Evolutionary conservation across 2,329 filamentous ascomycete genomes (phyloP).

Genomic region (Aureobasidium sp.): DNA sequence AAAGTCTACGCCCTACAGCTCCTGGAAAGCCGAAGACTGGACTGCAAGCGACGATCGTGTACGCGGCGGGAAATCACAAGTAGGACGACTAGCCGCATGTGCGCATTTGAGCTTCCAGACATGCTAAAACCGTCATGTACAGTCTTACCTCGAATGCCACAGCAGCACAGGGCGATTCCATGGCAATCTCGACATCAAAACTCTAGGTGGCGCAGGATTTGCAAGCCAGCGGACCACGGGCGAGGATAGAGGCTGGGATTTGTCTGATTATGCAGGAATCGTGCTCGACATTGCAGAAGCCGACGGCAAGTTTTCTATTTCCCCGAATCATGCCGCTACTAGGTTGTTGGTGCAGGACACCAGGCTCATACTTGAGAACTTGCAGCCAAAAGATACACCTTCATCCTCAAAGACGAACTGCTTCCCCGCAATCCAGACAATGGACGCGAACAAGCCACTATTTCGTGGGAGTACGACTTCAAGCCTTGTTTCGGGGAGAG

Average conservation of each 20-base stretch:
- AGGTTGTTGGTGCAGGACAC: not conserved
- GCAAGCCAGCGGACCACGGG: slow-evolving; percentile 62
- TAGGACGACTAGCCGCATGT: slow-evolving; percentile 19
- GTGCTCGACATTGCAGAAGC: slow-evolving; percentile 43
- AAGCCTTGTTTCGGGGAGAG: slow-evolving; percentile 14
- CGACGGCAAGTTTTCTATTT: slow-evolving; percentile 37
- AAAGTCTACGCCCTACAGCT: slow-evolving; percentile 18
- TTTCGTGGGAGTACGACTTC: slow-evolving; percentile 71
- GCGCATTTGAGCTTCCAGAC: not conserved
- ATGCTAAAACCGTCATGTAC: slow-evolving; percentile 12
- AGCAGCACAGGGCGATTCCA: slow-evolving; percentile 46
- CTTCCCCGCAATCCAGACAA: slow-evolving; percentile 47
- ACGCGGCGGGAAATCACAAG: slow-evolving; percentile 60
- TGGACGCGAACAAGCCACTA: slow-evolving; percentile 60
- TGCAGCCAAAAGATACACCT: slow-evolving; percentile 54
- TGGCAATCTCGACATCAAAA: slow-evolving; percentile 62
- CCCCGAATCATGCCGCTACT: not conserved
- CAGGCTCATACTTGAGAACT: not conserved
- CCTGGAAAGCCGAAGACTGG: slow-evolving; percentile 55
- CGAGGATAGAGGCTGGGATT: slow-evolving; percentile 52
- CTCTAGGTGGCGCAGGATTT: slow-evolving; percentile 73
- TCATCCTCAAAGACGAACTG: slow-evolving; percentile 65
- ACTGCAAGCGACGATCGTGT: slow-evolving; percentile 65
- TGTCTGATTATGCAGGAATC: slow-evolving; percentile 55
- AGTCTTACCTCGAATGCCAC: slow-evolving; percentile 41